These are phyloP conservation scores for Umbellularia californica DNA, from an alignment of 164 flowering plant genomes.

Conservation along the genomic window DNA sequence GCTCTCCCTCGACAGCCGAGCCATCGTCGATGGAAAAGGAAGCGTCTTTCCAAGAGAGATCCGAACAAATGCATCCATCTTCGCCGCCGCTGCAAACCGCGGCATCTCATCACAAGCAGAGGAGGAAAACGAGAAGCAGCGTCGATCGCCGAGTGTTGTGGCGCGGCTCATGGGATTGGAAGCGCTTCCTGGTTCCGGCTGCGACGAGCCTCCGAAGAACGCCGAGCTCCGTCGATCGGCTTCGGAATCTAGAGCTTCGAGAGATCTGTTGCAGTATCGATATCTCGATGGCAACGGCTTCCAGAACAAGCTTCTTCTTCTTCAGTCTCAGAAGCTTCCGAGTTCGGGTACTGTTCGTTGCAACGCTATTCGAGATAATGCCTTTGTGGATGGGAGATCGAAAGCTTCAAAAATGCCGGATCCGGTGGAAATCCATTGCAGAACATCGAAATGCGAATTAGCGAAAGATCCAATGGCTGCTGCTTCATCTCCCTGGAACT, in stretches of 20 bases:
- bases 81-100: constrained; percentile 21
- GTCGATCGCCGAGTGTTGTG: constrained; percentile 71
- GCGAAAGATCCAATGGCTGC: constrained; percentile 18
- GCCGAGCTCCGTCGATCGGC: constrained; percentile 83
- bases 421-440: constrained; percentile 9
- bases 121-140: constrained; percentile 37
- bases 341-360: constrained; percentile 9
- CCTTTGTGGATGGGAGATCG: constrained; percentile 11
- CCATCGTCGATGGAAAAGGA: constrained; percentile 65
- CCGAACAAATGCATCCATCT: constrained; percentile 35
- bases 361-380: constrained; percentile 17
- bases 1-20: constrained; percentile 91
- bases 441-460: constrained; percentile 17
- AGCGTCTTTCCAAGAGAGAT: constrained; percentile 59
- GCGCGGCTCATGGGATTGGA: constrained; percentile 86
- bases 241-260: constrained; percentile 76
- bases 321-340: background rate
- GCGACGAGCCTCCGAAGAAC: constrained; percentile 35
- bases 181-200: constrained; percentile 33
- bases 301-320: constrained; percentile 21
- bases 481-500: constrained; percentile 17
- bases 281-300: constrained; percentile 32
- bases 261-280: constrained; percentile 40
- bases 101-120: constrained; percentile 10
- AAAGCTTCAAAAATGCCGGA: constrained; percentile 11